phyloP scores from a whole-genome alignment of 164 flowering plant genomes.

The Chloranthus sessilifolius region DNA sequence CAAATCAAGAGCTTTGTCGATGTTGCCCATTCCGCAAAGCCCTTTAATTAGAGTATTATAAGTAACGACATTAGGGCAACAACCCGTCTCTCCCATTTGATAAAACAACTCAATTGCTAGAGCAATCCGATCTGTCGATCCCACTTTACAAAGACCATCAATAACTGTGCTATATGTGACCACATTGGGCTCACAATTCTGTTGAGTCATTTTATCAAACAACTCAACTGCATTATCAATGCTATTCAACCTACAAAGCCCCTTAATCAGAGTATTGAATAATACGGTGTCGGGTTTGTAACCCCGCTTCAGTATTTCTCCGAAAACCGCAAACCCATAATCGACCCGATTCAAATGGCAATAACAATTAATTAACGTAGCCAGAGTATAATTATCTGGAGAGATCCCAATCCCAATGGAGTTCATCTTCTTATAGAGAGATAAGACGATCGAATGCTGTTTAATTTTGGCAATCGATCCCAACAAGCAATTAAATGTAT shows the following conservation, averaged over 20 bases:
- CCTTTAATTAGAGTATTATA: constrained; percentile 53
- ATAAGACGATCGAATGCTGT: constrained; percentile 1
- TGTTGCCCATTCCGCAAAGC: constrained; percentile 45
- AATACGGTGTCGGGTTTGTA: constrained; percentile 42
- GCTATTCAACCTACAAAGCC: constrained; percentile 40
- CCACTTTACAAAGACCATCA: no score
- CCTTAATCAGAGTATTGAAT: constrained; percentile 46
- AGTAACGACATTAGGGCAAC: constrained; percentile 45
- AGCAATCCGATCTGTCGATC: no score
- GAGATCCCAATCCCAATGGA: constrained; percentile 4
- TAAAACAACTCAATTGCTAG: no score
- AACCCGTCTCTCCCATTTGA: constrained; percentile 30
- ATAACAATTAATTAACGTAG: constrained; percentile 14
- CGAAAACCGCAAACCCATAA: constrained; percentile 25
- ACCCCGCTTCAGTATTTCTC: constrained; percentile 18
- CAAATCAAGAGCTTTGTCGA: constrained; percentile 39
- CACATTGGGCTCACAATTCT: no score
- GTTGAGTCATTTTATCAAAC: constrained; percentile 57
- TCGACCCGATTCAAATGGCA: constrained; percentile 11
- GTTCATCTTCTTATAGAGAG: constrained; percentile 10
- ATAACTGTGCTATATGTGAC: no score
- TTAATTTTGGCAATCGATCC: constrained; percentile 6
- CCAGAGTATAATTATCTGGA: constrained; percentile 9
- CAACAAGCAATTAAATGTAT: constrained; percentile 8
- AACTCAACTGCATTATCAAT: constrained; percentile 39